Base-by-base conservation (phyloP, 2,329 filamentous ascomycete genomes). In the Diaporthe destruens region DNA sequence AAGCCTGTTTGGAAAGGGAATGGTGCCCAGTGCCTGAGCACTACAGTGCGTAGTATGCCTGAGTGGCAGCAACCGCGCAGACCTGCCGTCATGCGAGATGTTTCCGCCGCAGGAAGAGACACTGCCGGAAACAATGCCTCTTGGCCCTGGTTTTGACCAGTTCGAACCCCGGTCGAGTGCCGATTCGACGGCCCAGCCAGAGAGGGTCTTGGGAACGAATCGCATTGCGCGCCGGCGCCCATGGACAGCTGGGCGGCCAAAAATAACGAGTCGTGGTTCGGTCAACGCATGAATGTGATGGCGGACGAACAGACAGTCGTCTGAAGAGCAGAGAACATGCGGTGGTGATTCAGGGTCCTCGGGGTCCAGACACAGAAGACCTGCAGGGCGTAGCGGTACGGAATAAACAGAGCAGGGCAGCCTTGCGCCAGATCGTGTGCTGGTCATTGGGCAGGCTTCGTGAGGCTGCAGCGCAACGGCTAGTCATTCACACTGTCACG, bases 191-290 rank as follows among this genome's bases (percentile, higher is more conserved):
- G 32, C 18, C 32, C 61, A 51, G 47, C 47, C 61, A 53, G 47
- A 53, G n/a, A 39, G 34, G 32, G n/a, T 5, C 32, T 23, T 66
- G 8, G n/a, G 61, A 53, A 53, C 61, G 61, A 66, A 53, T 66
- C 61, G 61, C 61, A 66, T 66, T 14, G 44, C 44, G 20, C 61
- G 61, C 61, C 61, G 61, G 53, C 53, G 61, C 32, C 47, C 39
- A 32, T 20, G 25, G 57, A 47, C 57, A 63, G 39, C 61, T 39
- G 47, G 61, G 61, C 61, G 42, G 51, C 61, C 44, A 66, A 66
- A 66, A 53, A 53, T 66, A 66, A 39, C 61, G 61, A 66, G 61
- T 66, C 61, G 61, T 53, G 61, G 61, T 39, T 49, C 47, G 29
- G 32, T 16, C 61, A 53, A 53, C 47, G 61, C 61, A 66, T 66